These are phyloP conservation scores for Basidiobolus meristosporus DNA, from an alignment of 371 early-diverging fungal species.

Conservation along the genomic window DNA sequence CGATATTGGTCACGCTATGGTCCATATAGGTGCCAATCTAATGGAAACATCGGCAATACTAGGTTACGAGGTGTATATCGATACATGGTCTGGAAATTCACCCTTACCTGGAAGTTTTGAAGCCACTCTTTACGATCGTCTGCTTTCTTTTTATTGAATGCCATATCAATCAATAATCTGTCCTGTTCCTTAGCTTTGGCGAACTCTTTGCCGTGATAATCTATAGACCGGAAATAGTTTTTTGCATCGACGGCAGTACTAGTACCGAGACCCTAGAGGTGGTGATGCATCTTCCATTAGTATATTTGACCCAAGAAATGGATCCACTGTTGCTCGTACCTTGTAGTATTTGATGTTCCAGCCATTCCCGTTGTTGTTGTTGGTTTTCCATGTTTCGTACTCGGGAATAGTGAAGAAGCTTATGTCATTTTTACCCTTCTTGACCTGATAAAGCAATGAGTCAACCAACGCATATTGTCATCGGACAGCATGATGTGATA, in stretches of 20 bases:
- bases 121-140: constrained; percentile 98
- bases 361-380: constrained; percentile 36
- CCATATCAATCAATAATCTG: constrained; percentile 82
- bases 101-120: constrained; percentile 41
- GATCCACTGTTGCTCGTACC: too few relatives aligned
- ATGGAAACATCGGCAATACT: too few relatives aligned
- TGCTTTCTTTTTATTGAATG: constrained; percentile 96
- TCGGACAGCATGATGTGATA: too few relatives aligned
- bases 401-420: constrained; percentile 96
- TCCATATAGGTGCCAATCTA: constrained; percentile 92
- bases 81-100: too few relatives aligned
- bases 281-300: too few relatives aligned
- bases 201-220: constrained; percentile 80
- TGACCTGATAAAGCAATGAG: constrained; percentile 6
- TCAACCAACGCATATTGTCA: neutral
- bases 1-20: constrained; percentile 55
- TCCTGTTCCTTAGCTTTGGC: constrained; percentile 38
- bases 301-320: too few relatives aligned
- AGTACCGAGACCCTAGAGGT: constrained; percentile 86
- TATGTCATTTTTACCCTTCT: constrained; percentile 35
- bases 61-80: too few relatives aligned
- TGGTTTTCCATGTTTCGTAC: constrained; percentile 79
- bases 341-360: constrained; percentile 97
- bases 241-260: constrained; percentile 87
- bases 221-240: constrained; percentile 80